phyloP scores from a whole-genome alignment of 202 grass and related monocot species.

The Tripidium arundinaceum region DNA sequence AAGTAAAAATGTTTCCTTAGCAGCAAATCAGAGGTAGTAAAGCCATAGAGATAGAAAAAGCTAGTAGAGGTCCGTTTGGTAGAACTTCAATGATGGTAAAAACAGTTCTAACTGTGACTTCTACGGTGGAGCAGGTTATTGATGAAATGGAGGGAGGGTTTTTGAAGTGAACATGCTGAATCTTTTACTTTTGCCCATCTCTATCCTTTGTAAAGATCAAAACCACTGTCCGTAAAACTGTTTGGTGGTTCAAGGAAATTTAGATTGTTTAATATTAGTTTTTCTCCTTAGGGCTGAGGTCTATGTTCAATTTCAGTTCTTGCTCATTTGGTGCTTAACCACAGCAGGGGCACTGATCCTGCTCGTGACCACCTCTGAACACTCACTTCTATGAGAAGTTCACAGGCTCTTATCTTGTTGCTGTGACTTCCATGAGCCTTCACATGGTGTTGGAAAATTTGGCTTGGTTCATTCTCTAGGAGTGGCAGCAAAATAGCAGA shows the following conservation, averaged over 20 bases:
- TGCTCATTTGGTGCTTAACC: neutral
- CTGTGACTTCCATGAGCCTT: neutral
- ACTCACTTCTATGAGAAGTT: neutral
- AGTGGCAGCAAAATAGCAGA: neutral
- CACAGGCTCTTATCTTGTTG: neutral
- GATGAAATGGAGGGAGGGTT: neutral
- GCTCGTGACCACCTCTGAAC: slow-evolving; percentile 5
- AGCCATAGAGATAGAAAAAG: too few relatives aligned
- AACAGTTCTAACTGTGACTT: too few relatives aligned
- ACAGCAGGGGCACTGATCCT: neutral
- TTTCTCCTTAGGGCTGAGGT: neutral
- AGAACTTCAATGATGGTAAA: too few relatives aligned
- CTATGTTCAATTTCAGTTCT: neutral
- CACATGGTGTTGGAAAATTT: neutral
- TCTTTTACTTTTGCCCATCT: neutral
- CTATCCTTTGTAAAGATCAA: neutral
- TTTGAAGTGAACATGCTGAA: neutral
- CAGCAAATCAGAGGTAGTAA: too few relatives aligned
- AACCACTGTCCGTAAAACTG: neutral
- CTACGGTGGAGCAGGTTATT: neutral
- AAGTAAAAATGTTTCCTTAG: too few relatives aligned
- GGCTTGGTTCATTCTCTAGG: neutral
- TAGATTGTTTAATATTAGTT: neutral
- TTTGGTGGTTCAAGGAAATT: neutral
- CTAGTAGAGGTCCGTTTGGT: too few relatives aligned